phyloP scores from a whole-genome alignment of 2,329 filamentous ascomycete species.

The Coniella vitis region DNA sequence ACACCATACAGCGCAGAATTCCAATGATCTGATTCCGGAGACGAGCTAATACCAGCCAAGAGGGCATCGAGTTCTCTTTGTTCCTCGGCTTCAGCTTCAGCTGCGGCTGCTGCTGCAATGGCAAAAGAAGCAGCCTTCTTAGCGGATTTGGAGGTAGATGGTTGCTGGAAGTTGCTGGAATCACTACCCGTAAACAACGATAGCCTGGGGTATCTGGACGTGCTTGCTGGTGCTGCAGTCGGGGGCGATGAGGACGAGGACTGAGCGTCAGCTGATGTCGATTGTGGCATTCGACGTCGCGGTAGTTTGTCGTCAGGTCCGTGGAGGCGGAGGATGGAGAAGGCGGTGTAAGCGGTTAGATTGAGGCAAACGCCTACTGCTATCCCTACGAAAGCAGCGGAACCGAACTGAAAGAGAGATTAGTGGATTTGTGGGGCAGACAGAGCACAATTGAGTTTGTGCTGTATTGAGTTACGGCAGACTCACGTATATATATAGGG shows the following conservation, averaged over 20 bases:
- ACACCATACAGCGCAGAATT: background rate
- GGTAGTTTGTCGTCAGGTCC: constrained; percentile 16
- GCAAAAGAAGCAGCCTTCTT: too few species aligned
- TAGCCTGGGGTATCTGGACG: too few species aligned
- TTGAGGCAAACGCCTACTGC: constrained; percentile 54
- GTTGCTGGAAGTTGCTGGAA: constrained; percentile 5
- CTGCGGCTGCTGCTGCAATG: constrained; percentile 1
- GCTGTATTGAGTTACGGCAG: too few species aligned
- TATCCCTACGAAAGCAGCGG: constrained; percentile 62
- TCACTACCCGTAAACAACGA: too few species aligned
- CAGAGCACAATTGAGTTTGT: too few species aligned
- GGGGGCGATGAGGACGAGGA: too few species aligned
- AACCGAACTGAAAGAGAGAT: constrained; percentile 53
- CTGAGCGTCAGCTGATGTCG: too few species aligned
- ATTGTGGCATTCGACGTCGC: too few species aligned
- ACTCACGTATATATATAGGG: constrained; percentile 17
- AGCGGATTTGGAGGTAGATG: too few species aligned
- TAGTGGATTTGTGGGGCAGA: constrained; percentile 21
- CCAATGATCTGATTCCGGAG: constrained; percentile 9
- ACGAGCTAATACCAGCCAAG: constrained; percentile 8
- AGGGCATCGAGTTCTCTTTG: constrained; percentile 10
- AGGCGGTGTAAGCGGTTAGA: constrained; percentile 47
- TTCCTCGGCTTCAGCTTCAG: constrained; percentile 3
- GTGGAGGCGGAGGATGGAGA: constrained; percentile 41
- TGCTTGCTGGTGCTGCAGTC: background rate